Evolutionary conservation across 768 basidiomycete species (phyloP).

Genomic region (Pleurotus tuber-regium): DNA sequence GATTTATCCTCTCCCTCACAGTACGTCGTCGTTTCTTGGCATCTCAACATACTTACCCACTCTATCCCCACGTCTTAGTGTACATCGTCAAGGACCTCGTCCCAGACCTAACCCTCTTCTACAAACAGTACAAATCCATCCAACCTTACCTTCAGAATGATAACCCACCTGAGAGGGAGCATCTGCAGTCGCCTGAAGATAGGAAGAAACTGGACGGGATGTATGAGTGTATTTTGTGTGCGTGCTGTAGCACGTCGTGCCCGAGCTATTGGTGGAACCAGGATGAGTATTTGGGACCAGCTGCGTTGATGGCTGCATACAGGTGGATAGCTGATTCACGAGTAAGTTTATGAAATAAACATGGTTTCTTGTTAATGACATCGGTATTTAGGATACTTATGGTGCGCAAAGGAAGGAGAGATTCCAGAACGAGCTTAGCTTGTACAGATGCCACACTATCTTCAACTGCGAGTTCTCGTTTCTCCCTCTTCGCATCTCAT

Average conservation of each 20-base stretch:
- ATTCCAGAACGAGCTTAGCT: constrained; percentile 92
- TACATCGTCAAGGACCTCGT: constrained; percentile 99
- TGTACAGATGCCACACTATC: constrained; percentile 98
- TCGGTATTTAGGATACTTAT: constrained; percentile 66
- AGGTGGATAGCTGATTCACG: constrained; percentile 98
- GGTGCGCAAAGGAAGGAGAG: constrained; percentile 82
- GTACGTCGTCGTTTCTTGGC: constrained; percentile 44
- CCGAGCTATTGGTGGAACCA: constrained; percentile 99
- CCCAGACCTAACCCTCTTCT: constrained; percentile 86
- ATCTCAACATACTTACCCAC: neutral
- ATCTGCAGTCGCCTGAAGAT: constrained; percentile 87
- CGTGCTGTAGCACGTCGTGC: constrained; percentile 97
- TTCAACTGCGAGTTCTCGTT: constrained; percentile 75
- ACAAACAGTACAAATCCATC: constrained; percentile 99
- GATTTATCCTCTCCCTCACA: constrained; percentile 97
- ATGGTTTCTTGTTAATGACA: neutral
- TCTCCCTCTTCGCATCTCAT: neutral
- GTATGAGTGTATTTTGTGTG: constrained; percentile 97
- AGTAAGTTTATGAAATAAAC: constrained; percentile 40
- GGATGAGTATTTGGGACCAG: constrained; percentile 96
- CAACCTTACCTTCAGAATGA: constrained; percentile 95
- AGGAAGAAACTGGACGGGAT: constrained; percentile 94
- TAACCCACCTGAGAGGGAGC: constrained; percentile 80
- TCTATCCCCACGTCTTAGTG: constrained; percentile 51
- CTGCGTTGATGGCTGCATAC: constrained; percentile 95